These are phyloP conservation scores for Ceratocystis harringtonii DNA, from an alignment of 2,329 filamentous ascomycete species.

Conservation along the genomic window DNA sequence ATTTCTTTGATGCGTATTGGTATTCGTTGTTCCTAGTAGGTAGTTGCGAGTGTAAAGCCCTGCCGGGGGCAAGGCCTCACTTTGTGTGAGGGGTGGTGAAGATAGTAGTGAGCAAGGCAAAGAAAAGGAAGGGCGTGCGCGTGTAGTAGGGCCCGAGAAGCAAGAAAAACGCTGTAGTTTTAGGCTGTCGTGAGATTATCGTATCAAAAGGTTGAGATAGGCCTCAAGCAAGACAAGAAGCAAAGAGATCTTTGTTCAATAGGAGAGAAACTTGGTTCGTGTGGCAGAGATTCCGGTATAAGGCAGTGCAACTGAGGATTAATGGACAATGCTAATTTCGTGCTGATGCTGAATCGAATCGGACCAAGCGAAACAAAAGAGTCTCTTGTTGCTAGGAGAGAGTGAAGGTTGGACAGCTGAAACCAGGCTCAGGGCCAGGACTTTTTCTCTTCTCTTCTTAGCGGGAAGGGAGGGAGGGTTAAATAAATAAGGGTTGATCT, in stretches of 20 bases:
- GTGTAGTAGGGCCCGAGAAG: not conserved
- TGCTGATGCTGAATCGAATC: not conserved
- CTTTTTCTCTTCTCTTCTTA: not conserved
- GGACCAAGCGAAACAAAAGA: constrained; percentile 5
- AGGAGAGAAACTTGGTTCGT: not conserved
- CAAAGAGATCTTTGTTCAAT: not conserved
- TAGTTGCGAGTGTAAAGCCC: constrained; percentile 12
- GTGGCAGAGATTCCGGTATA: not conserved
- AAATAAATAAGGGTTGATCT: not conserved
- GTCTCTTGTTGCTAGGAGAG: not conserved
- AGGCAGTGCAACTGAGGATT: not conserved
- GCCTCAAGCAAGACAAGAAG: not conserved
- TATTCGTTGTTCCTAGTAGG: constrained; percentile 17
- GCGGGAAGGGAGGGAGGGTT: not conserved
- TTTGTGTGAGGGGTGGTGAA: not conserved
- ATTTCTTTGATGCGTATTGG: constrained; percentile 13
- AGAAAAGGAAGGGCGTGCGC: not conserved
- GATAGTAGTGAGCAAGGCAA: not conserved
- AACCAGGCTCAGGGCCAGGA: not conserved
- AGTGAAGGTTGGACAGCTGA: not conserved
- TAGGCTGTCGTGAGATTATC: not conserved
- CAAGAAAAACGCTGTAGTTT: not conserved
- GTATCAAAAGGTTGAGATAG: not conserved
- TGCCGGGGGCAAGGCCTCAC: constrained; percentile 16
- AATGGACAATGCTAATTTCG: too few species aligned